These are phyloP conservation scores for Escallonia rubra DNA, from an alignment of 129 eudicot species.

Conservation along the genomic window DNA sequence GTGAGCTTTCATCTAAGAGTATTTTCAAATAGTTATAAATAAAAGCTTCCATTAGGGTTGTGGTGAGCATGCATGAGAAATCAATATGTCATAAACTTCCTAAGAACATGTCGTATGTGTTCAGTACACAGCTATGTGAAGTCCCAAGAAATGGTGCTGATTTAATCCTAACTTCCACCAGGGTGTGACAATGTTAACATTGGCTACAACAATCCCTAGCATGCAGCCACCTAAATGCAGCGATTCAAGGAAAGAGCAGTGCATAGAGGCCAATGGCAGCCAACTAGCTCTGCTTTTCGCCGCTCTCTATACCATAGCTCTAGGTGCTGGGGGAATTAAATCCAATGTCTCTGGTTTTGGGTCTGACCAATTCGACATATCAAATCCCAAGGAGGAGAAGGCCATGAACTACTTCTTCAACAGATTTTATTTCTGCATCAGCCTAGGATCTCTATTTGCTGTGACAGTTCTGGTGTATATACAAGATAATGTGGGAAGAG, in stretches of 20 bases:
- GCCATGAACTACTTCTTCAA: conserved; percentile 86
- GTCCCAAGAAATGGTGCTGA: background rate
- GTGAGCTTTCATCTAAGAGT: too few species aligned
- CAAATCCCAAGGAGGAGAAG: conserved; percentile 73
- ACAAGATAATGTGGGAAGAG: conserved; percentile 93
- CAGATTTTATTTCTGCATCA: conserved; percentile 77
- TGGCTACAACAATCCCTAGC: conserved; percentile 68
- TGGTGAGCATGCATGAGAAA: too few species aligned
- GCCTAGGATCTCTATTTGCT: conserved; percentile 87
- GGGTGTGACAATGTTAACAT: conserved; percentile 77
- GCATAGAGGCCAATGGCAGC: conserved; percentile 65
- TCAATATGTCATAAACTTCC: too few species aligned
- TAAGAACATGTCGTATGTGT: too few species aligned
- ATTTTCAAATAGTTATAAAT: too few species aligned
- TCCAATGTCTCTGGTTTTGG: conserved; percentile 97
- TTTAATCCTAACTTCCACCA: conserved; percentile 14
- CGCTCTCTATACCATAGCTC: conserved; percentile 89
- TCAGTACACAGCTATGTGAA: too few species aligned
- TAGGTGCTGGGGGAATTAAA: conserved; percentile 97
- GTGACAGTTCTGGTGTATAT: conserved; percentile 83
- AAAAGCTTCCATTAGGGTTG: too few species aligned
- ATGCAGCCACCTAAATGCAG: conserved; percentile 83
- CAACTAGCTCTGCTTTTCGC: conserved; percentile 68
- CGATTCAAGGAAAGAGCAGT: conserved; percentile 37
- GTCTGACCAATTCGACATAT: conserved; percentile 82